Percentiles rank a stretch among this genome's conserved stretches.
These are phyloP conservation scores for Rhododendron griersonianum DNA, from an alignment of 148 eudicot species.

Conservation along the genomic window DNA sequence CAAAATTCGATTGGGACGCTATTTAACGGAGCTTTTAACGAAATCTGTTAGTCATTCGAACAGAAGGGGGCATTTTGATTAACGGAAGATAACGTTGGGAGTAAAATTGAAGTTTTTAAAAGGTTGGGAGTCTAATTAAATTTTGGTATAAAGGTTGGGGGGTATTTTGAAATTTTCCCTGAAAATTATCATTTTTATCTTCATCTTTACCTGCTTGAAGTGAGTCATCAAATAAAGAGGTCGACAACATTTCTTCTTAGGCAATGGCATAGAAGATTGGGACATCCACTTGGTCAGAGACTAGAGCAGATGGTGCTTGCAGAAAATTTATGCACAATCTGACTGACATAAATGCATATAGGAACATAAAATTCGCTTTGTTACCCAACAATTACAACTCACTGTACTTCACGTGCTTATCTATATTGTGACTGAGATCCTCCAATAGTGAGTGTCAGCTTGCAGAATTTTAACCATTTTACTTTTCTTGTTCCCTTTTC, in stretches of 20 bases:
- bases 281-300: neutral
- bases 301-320: neutral
- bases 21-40: no score
- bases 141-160: no score
- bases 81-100: no score
- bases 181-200: neutral
- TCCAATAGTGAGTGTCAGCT: neutral
- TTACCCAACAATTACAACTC: neutral
- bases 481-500: slow-evolving; percentile 3
- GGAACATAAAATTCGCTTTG: neutral
- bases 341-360: neutral
- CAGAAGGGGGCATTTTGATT: no score
- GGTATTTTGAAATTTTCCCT: no score
- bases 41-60: no score
- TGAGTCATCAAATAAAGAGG: neutral
- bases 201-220: neutral
- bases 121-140: no score
- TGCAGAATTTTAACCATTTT: neutral
- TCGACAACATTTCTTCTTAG: neutral
- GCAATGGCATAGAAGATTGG: neutral
- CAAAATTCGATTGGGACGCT: no score
- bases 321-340: neutral
- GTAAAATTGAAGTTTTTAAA: no score
- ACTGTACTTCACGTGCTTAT: neutral
- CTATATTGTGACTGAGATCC: neutral